Evolutionary conservation across 129 eudicot species (phyloP), one percentile per base, ranked within the genome.

Genomic region (Deinandra increscens): DNA sequence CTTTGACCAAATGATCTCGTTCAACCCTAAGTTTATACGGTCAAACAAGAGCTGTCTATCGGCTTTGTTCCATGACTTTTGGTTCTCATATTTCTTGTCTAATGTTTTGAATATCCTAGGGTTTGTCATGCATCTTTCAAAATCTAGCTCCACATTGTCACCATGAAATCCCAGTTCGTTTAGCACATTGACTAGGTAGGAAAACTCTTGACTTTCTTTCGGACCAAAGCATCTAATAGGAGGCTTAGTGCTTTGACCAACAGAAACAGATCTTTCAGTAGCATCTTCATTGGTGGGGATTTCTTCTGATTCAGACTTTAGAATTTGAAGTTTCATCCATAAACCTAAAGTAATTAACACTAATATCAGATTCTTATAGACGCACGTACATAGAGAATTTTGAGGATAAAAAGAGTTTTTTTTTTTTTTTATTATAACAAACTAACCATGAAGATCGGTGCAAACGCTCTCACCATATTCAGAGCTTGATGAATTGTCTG

Each of bases 11-110:
- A 33, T 7, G 5, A 34, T 83, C 70, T 80, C 84, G 42, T 70
- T 50, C 68, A 93, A 66, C 48, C 90, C 92, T 18, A 65, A 65
- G 73, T 86, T 86, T 67, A 93, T 78, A 29, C 88, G 82, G 62
- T 93, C 99, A 83, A 93, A 93, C 55, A 93, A 72, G 74, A 93
- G 92, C 56, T 54, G 83, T 73, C 97, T 81, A 71, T 93, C 95
- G 4, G 84, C 45, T 58, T 67, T 87, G 11, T 17, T 73, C 92
- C 95, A 89, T 38, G 80, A 75, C 53, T 68, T 68, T 17, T 81
- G 84, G 51, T 85, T 71, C 14, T 84, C 81, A 48, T 89, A 89
- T 54, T 83, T 85, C 77, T 81, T 85, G 79, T 93, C 99, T 58
- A 93, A 68, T 46, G 45, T 55, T 66, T 89, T 95, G 63, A 87